Conservation (phyloP, 495 filamentous ascomycete genomes). For the Penicillium crystallinum region DNA sequence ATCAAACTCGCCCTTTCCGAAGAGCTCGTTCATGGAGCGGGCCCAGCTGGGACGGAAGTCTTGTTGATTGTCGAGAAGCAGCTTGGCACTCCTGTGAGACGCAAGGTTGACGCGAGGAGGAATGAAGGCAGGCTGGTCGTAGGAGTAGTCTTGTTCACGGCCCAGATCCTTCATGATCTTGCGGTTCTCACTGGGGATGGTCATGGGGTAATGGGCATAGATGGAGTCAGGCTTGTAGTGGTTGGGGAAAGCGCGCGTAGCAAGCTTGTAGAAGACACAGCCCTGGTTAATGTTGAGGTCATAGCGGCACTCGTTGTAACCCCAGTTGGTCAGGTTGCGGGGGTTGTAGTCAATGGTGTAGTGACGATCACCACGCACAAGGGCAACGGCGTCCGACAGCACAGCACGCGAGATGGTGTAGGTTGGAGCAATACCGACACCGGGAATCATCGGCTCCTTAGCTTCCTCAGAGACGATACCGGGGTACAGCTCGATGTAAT, state of each 20-base stretch:
- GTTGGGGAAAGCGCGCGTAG: conserved; percentile 72
- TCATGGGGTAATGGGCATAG: conserved; percentile 87
- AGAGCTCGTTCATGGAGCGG: conserved; percentile 47
- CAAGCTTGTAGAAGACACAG: conserved; percentile 81
- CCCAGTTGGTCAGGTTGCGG: conserved; percentile 73
- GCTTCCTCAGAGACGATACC: conserved; percentile 53
- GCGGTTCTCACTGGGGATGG: conserved; percentile 65
- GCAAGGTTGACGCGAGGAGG: conserved; percentile 49
- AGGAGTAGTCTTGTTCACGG: conserved; percentile 67
- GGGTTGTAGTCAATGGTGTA: conserved; percentile 65
- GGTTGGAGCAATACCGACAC: conserved; percentile 52
- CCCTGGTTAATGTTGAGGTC: conserved; percentile 72
- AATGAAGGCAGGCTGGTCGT: conserved; percentile 53
- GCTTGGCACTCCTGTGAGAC: conserved; percentile 57
- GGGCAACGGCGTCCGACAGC: conserved; percentile 49
- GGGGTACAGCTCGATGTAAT: conserved; percentile 60
- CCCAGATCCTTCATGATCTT: conserved; percentile 70
- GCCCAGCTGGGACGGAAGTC: conserved; percentile 65
- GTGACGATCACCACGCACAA: conserved; percentile 50
- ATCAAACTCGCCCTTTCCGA: conserved; percentile 47
- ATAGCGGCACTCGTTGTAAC: conserved; percentile 67
- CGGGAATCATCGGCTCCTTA: conserved; percentile 49
- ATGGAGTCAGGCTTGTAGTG: conserved; percentile 75
- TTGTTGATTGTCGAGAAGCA: conserved; percentile 54
- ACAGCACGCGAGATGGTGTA: conserved; percentile 55